phyloP scores from a whole-genome alignment of 2,329 filamentous ascomycete species.

The Daldinia eschscholtzii region DNA sequence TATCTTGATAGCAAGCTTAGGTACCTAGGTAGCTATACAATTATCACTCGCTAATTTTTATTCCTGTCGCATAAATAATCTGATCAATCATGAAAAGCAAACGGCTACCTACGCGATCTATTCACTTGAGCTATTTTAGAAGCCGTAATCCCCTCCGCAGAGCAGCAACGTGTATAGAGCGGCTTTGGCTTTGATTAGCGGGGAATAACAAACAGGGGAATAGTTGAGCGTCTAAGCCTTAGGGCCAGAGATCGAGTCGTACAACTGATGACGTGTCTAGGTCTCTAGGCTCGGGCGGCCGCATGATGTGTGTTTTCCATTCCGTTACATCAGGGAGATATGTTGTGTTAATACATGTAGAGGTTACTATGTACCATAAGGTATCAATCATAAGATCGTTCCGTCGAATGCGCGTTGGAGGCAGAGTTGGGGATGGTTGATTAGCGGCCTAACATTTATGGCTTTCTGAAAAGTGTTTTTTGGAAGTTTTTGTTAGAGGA shows the following conservation, averaged over 20 bases:
- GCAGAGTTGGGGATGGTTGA: neutral
- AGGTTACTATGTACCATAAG: neutral
- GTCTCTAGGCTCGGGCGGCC: neutral
- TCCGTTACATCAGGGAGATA: neutral
- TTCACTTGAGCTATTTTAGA: neutral
- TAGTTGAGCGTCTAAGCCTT: neutral
- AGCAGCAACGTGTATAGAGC: neutral
- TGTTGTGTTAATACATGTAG: neutral
- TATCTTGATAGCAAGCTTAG: neutral
- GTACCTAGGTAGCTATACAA: neutral
- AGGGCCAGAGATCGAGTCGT: neutral
- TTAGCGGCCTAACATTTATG: neutral
- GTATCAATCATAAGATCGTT: neutral
- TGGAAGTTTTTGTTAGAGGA: neutral
- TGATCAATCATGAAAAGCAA: neutral
- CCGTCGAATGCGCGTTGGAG: neutral
- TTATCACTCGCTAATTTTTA: neutral
- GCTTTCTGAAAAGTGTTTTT: neutral
- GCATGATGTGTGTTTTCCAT: conserved; percentile 1
- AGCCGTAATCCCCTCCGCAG: neutral
- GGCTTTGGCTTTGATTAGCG: neutral
- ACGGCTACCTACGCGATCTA: neutral
- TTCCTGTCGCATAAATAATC: neutral
- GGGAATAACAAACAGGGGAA: neutral
- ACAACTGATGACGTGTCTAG: conserved; percentile 4